Evolutionary conservation across 805 yeast species (phyloP), one percentile per base, ranked within the genome.

Genomic region (Tanozyma kutaoensis): DNA sequence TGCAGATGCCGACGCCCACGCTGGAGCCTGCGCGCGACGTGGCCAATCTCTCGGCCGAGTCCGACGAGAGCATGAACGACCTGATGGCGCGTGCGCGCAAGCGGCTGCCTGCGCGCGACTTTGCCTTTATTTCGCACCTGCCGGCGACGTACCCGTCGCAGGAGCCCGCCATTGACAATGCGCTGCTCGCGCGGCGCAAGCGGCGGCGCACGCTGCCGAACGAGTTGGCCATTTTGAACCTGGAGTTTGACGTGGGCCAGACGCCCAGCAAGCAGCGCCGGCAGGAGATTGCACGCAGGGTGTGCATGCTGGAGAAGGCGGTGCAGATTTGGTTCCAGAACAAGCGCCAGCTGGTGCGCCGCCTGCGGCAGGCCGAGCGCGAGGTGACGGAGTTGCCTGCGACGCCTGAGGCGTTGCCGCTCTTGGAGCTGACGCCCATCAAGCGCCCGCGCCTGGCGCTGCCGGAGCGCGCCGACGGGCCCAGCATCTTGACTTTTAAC

Each of bases 321-420:
- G 94, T 91, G 20, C 98, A 91, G 57, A 84, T 88, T 36, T 91
- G 98, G 98, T 91, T 91, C 57, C 98, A 91, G 56, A 91, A 91
- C 54, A 80, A 75, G 51, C 71, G 98, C 51, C 96, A 88, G 53
- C 67, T 86, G 20, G 54, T 77, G 36, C 68, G 85, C 43, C 71
- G 75, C 40, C 61, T 55, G 27, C 41, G 44, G 29, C 34, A 36
- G 23, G 29, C 40, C 11, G 65, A 58, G 26, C 54, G 43, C 35
- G 66, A 60, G 40, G 42, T 60, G 23, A 55, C 64, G 7, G 61
- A 50, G 32, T 46, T 60, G 36, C 63, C 64, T 17, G 62, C 62
- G n/a, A 55, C 60, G 9, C 58, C 58, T 3, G 40, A 46, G 17
- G 19, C 19, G n/a, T n/a, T n/a, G n/a, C n/a, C n/a, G n/a, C n/a